These are phyloP conservation scores for Eucalyptus curtisii DNA, from an alignment of 345 rosid genomes.

Conservation along the genomic window DNA sequence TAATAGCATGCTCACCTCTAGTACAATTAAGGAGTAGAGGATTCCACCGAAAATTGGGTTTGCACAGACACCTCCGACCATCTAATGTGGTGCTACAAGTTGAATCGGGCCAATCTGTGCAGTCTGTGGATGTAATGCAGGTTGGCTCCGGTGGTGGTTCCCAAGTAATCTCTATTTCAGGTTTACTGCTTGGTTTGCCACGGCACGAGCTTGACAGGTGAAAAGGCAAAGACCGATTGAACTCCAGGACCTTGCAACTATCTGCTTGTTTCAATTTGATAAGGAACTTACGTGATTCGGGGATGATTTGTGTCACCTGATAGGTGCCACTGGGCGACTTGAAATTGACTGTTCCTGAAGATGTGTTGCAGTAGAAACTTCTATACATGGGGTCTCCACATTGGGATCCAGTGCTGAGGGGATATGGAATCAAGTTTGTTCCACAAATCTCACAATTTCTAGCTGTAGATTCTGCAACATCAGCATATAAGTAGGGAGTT, in stretches of 20 bases:
- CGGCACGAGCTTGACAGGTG: not conserved
- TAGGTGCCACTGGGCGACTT: constrained; percentile 8
- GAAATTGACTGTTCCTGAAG: constrained; percentile 33
- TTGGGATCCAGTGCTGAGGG: constrained; percentile 38
- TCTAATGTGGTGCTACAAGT: constrained; percentile 20
- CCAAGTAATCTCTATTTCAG: constrained; percentile 47
- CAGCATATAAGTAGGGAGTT: not conserved
- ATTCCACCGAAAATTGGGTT: constrained; percentile 30
- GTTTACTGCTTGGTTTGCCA: not conserved
- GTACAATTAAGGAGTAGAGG: constrained; percentile 25
- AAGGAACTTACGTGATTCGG: constrained; percentile 13
- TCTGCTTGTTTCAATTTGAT: constrained; percentile 6
- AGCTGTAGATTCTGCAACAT: constrained; percentile 23
- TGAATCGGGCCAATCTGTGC: constrained; percentile 49
- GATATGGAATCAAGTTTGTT: constrained; percentile 42
- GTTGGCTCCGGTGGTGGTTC: constrained; percentile 41
- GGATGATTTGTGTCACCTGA: constrained; percentile 28
- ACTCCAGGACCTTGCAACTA: not conserved
- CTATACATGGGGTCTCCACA: constrained; percentile 56
- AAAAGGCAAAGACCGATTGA: constrained; percentile 4
- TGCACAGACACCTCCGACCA: constrained; percentile 39
- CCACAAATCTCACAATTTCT: constrained; percentile 41
- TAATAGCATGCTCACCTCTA: constrained; percentile 12
- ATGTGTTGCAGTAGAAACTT: constrained; percentile 31
- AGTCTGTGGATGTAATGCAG: constrained; percentile 30